phyloP scores from a whole-genome alignment of 176 grass and related monocot species.

The Hyparrhenia diplandra region DNA sequence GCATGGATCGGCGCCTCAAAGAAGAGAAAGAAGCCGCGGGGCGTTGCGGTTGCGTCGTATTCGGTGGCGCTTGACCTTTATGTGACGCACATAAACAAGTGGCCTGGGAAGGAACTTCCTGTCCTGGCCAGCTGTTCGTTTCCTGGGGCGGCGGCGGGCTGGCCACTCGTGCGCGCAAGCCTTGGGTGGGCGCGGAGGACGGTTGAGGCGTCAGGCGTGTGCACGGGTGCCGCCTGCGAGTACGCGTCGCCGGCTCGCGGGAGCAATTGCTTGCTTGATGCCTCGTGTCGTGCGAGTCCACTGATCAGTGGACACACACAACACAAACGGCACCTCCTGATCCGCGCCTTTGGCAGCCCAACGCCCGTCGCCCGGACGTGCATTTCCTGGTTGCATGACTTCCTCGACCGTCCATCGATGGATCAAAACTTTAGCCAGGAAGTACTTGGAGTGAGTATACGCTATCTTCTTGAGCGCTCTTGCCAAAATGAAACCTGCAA shows the following conservation, averaged over 20 bases:
- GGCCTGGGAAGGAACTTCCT: neutral
- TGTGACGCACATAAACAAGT: conserved; percentile 27
- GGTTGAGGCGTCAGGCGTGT: neutral
- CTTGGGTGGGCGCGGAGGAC: too few species aligned
- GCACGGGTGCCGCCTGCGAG: too few species aligned
- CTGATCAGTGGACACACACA: neutral
- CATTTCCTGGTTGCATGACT: too few species aligned
- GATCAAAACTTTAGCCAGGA: neutral
- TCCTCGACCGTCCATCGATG: neutral
- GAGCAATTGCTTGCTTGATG: neutral
- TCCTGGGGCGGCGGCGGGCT: too few species aligned
- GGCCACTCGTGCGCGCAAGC: too few species aligned
- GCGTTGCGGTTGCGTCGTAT: neutral
- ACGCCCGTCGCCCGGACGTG: too few species aligned
- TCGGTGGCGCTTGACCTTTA: conserved; percentile 35
- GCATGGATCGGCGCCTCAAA: too few species aligned
- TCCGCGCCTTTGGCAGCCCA: too few species aligned
- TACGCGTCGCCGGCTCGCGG: neutral
- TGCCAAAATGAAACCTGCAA: too few species aligned
- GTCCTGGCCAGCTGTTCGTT: neutral
- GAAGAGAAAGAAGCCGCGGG: too few species aligned
- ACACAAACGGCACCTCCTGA: too few species aligned
- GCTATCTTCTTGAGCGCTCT: neutral
- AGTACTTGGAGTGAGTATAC: too few species aligned
- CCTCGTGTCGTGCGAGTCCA: neutral